Evolutionary conservation across 371 early-diverging fungal species (phyloP).

Genomic region (Batrachochytrium dendrobatidis): DNA sequence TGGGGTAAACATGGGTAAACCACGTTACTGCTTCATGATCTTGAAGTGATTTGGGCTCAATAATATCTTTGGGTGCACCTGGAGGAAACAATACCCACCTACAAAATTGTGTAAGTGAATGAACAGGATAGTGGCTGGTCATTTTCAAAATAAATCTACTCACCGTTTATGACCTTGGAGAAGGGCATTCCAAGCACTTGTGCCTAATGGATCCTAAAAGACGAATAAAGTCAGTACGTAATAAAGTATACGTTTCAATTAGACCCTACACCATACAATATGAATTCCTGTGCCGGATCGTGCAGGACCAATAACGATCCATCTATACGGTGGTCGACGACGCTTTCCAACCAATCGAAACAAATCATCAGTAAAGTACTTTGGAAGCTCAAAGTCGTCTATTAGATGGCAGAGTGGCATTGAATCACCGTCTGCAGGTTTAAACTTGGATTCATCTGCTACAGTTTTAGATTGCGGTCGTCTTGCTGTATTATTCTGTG

Average conservation of each 20-base stretch:
- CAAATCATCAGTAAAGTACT: constrained; percentile 69
- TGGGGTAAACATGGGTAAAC: constrained; percentile 68
- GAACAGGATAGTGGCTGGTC: background rate
- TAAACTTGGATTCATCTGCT: constrained; percentile 4
- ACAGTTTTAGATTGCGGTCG: no score
- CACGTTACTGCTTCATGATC: constrained; percentile 74
- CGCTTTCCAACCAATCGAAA: constrained; percentile 57
- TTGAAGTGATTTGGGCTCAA: constrained; percentile 23
- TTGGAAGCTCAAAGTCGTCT: constrained; percentile 61
- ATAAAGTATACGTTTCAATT: background rate
- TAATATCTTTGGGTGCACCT: constrained; percentile 8
- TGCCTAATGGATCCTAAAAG: constrained; percentile 31
- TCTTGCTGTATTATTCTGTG: constrained; percentile 19
- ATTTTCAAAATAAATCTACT: background rate
- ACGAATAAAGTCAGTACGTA: background rate
- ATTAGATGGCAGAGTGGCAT: constrained; percentile 34
- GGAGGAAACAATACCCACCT: constrained; percentile 67
- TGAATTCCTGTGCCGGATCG: constrained; percentile 39
- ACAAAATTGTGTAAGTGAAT: background rate
- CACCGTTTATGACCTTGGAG: constrained; percentile 35
- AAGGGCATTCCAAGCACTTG: constrained; percentile 41
- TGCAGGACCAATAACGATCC: constrained; percentile 39
- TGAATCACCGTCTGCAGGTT: constrained; percentile 12
- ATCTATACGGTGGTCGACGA: constrained; percentile 33
- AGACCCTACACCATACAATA: constrained; percentile 7